Evolutionary conservation across 208 protist genomes (phyloP).

Genomic region (Wallacemonas sp.): DNA sequence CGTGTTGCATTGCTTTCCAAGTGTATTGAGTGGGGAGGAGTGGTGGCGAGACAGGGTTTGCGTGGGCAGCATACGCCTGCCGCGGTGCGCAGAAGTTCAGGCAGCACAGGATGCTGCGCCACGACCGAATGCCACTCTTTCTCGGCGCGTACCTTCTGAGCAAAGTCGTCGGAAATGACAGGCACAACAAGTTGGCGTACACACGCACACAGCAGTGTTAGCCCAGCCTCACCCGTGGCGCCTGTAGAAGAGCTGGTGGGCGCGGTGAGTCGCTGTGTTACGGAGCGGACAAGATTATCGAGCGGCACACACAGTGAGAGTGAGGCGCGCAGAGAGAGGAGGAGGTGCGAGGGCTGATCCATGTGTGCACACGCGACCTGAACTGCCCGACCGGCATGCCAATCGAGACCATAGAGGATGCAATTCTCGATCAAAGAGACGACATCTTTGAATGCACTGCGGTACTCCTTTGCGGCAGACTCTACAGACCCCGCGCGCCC

Average conservation of each 20-base stretch:
- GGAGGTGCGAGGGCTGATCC: neutral
- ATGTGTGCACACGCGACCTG: neutral
- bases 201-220: neutral
- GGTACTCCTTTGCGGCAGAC: neutral
- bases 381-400: conserved; percentile 18
- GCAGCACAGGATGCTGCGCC: conserved; percentile 22
- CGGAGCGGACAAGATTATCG: too few relatives aligned
- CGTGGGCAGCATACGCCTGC: too few relatives aligned
- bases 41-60: too few relatives aligned
- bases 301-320: conserved; percentile 5
- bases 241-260: too few relatives aligned
- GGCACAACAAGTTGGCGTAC: neutral
- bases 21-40: too few relatives aligned
- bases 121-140: conserved; percentile 18
- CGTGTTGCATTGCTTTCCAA: too few relatives aligned
- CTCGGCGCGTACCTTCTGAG: too few relatives aligned
- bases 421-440: conserved; percentile 37
- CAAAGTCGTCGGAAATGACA: too few relatives aligned
- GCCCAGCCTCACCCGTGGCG: too few relatives aligned
- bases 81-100: neutral
- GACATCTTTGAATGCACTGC: conserved; percentile 5
- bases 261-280: too few relatives aligned
- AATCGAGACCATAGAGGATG: conserved; percentile 26
- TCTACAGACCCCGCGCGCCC: neutral
- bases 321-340: neutral